Base-by-base conservation (phyloP, 2,329 filamentous ascomycete genomes). In the Fusarium pseudograminearum region DNA sequence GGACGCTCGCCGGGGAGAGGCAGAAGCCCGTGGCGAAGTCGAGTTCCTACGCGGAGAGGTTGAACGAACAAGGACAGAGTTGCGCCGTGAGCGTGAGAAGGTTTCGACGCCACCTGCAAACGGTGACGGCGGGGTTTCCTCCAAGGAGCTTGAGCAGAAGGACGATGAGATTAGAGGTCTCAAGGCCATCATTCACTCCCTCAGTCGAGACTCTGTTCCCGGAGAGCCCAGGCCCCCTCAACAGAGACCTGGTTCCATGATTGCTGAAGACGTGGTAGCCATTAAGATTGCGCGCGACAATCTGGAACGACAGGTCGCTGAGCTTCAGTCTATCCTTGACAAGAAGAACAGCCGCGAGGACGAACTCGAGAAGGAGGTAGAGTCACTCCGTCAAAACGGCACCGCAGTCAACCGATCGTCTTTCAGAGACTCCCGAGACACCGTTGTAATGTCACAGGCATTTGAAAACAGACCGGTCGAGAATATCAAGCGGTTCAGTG, bases 141-240 rank as follows among this genome's bases (percentile, higher is more conserved):
- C 87, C 44, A 93, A 93, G 78, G 94, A 97, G 69, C 81, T 98
- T 31, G 94, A 97, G 77, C 92, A 97, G 77, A 96, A 97, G 78
- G 95, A 99, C 75, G 96, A 99, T 74, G 96, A 99, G 82, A 98
- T 99, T 76, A 89, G 95, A 67, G 96, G 96, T 47, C 86, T 99
- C 70, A 99, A 98, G 80, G 95, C 96, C 44, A 98, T 99, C 77
- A 98, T 99, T 65, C 95, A 98, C 80, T 97, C 93, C 20, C 85
- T 99, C 38, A 97, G 94, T 78, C 87, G 93, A 65, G 93, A 93
- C 71, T 87, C 90, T 14, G 82, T 86, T n/a, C 83, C 84, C 5
- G 61, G 80, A 30, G 44, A 82, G 74, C 75, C 79, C 65, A 73
- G 65, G n/a, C 72, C 72, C 7, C 73, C 76, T 8, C 72, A 69